These are phyloP conservation scores for Saprolegnia diclina DNA, from an alignment of 352 stramenopile genomes.

Conservation along the genomic window DNA sequence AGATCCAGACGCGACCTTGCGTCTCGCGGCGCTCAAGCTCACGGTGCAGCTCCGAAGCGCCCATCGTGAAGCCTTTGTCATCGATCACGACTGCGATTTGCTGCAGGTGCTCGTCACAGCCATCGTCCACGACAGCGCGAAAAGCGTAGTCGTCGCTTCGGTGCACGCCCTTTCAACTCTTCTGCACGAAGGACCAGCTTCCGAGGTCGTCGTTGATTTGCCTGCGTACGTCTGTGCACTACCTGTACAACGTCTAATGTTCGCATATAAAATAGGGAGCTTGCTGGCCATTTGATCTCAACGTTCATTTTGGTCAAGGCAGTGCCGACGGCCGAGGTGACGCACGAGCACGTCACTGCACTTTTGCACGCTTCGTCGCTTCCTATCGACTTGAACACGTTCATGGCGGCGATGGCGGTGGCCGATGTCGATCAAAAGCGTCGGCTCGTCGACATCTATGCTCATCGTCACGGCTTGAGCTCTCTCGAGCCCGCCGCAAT, in stretches of 20 bases:
- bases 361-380: not conserved
- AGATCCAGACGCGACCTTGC: not conserved
- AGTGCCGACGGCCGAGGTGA: not conserved
- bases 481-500: not conserved
- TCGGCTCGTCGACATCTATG: not conserved
- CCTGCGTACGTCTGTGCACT: not conserved
- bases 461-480: not conserved
- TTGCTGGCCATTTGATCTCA: not conserved
- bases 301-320: conserved; percentile 7
- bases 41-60: not conserved
- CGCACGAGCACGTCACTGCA: not conserved
- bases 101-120: not conserved
- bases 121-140: conserved; percentile 1
- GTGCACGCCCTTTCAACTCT: not conserved
- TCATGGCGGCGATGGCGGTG: not conserved
- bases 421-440: not conserved
- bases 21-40: not conserved
- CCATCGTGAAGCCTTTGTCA: not conserved
- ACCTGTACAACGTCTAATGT: not conserved
- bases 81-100: not conserved
- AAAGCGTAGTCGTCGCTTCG: not conserved
- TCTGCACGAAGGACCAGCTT: not conserved
- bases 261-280: conserved; percentile 2
- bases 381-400: not conserved
- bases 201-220: not conserved